These are phyloP conservation scores for Strigomonas galati DNA, from an alignment of 208 protist genomes.

Conservation along the genomic window DNA sequence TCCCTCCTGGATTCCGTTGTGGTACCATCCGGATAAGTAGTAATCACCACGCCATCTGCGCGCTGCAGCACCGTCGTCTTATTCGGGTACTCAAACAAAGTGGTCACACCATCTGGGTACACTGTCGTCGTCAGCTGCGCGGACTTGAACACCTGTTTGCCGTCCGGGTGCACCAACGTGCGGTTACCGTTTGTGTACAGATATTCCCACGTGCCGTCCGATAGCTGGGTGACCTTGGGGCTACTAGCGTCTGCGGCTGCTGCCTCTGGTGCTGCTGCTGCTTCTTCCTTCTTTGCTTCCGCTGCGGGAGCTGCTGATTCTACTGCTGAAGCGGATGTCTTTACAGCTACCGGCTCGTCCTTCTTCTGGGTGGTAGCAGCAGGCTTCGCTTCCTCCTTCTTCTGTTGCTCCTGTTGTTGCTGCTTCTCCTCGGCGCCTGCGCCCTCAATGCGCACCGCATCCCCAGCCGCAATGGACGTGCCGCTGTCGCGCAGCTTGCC, in stretches of 20 bases:
- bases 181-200: constrained; percentile 65
- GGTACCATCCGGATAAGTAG: constrained; percentile 70
- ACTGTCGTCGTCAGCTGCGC: constrained; percentile 62
- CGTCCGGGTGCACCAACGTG: constrained; percentile 46
- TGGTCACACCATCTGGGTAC: constrained; percentile 46
- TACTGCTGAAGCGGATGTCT: background rate
- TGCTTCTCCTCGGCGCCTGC: constrained; percentile 3
- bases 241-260: background rate
- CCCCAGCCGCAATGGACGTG: constrained; percentile 37
- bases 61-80: constrained; percentile 69
- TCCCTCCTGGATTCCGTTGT: constrained; percentile 45
- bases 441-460: constrained; percentile 33
- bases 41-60: constrained; percentile 72
- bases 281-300: background rate
- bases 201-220: constrained; percentile 80
- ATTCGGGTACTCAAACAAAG: constrained; percentile 77
- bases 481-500: constrained; percentile 50
- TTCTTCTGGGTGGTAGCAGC: background rate
- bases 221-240: constrained; percentile 40
- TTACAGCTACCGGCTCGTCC: too few species aligned
- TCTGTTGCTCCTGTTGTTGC: background rate
- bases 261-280: background rate
- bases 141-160: constrained; percentile 63
- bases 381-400: background rate
- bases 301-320: background rate